These are phyloP conservation scores for Globisporangium perplexum DNA, from an alignment of 352 stramenopile species.

Conservation along the genomic window DNA sequence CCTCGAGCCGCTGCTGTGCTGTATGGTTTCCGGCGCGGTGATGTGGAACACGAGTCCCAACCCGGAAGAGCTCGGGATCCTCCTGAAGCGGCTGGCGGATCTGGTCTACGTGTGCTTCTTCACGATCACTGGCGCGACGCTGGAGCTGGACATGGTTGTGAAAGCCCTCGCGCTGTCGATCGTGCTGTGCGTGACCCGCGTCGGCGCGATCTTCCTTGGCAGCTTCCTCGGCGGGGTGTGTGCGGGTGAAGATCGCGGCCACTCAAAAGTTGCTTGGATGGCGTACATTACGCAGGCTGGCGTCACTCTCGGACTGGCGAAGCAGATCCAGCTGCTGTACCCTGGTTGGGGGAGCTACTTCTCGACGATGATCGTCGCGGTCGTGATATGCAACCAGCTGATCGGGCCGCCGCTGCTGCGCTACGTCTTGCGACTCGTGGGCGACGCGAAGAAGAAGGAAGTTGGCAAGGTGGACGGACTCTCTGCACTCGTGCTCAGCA, in stretches of 20 bases:
- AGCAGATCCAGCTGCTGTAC: slow-evolving; percentile 68
- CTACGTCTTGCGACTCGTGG: slow-evolving; percentile 44
- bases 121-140: slow-evolving; percentile 57
- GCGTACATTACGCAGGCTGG: slow-evolving; percentile 69
- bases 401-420: slow-evolving; percentile 51
- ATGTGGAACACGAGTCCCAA: slow-evolving; percentile 62
- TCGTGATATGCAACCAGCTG: slow-evolving; percentile 69
- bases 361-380: slow-evolving; percentile 65
- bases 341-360: slow-evolving; percentile 68
- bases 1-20: slow-evolving; percentile 56
- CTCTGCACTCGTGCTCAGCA: slow-evolving; percentile 29
- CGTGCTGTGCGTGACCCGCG: slow-evolving; percentile 44
- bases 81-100: slow-evolving; percentile 48
- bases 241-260: slow-evolving; percentile 33
- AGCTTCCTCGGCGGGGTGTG: slow-evolving; percentile 43
- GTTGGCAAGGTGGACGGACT: slow-evolving; percentile 54
- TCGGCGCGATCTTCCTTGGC: slow-evolving; percentile 54
- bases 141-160: slow-evolving; percentile 60
- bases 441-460: slow-evolving; percentile 52
- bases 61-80: slow-evolving; percentile 42
- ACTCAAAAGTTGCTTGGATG: slow-evolving; percentile 61
- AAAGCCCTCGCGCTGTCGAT: slow-evolving; percentile 50
- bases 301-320: slow-evolving; percentile 60
- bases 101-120: slow-evolving; percentile 76
- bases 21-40: slow-evolving; percentile 57